phyloP scores from a whole-genome alignment of 1,139 yeast genomes.

The Hanseniaspora sp. region DNA sequence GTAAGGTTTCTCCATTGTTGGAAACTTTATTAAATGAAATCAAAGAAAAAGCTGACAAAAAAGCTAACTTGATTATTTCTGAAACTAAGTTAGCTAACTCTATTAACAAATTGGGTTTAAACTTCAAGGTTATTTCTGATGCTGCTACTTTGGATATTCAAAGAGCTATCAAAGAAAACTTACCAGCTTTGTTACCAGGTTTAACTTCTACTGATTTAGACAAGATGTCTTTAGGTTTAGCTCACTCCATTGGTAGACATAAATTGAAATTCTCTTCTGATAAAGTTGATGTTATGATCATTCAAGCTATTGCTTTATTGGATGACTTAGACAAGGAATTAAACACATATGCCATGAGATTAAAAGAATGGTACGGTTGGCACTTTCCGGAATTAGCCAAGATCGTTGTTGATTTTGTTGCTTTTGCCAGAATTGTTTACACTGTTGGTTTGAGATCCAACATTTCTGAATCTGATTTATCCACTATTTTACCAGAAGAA shows the following conservation, averaged over 20 bases:
- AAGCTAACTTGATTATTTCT: conserved; percentile 79
- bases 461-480: conserved; percentile 80
- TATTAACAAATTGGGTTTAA: conserved; percentile 84
- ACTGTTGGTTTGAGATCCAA: conserved; percentile 91
- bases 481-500: conserved; percentile 87
- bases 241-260: conserved; percentile 95
- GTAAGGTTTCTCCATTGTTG: conserved; percentile 80
- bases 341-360: conserved; percentile 96
- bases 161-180: conserved; percentile 87
- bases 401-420: conserved; percentile 89
- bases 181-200: conserved; percentile 91
- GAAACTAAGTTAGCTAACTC: conserved; percentile 95
- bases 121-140: conserved; percentile 82
- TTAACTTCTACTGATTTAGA: conserved; percentile 71
- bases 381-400: conserved; percentile 99
- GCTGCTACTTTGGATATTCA: conserved; percentile 89
- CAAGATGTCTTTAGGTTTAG: conserved; percentile 93
- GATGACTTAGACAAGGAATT: conserved; percentile 96
- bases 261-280: conserved; percentile 95
- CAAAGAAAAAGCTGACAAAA: conserved; percentile 67
- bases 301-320: conserved; percentile 92
- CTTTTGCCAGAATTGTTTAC: conserved; percentile 83
- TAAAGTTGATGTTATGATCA: conserved; percentile 96
- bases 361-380: conserved; percentile 99
- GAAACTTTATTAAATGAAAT: conserved; percentile 58